Evolutionary conservation across 768 basidiomycete genomes (phyloP).

Genomic region (Suillus placidus): DNA sequence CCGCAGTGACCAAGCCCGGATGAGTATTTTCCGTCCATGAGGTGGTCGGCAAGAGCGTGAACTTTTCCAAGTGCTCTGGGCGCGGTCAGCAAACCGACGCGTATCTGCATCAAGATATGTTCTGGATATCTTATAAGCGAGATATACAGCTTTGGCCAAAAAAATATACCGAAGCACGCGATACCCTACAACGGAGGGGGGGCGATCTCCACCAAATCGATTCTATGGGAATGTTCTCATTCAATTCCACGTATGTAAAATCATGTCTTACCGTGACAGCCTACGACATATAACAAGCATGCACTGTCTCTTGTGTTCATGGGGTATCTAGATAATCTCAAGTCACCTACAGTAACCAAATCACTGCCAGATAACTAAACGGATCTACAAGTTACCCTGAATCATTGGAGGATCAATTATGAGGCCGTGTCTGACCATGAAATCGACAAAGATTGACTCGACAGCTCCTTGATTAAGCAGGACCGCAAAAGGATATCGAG

Average conservation of each 20-base stretch:
- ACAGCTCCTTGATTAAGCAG: constrained; percentile 45
- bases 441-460: constrained; percentile 44
- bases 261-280: constrained; percentile 34
- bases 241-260: background rate
- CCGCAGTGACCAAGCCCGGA: constrained; percentile 34
- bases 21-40: constrained; percentile 27
- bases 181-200: too few species aligned
- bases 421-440: constrained; percentile 34
- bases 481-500: constrained; percentile 74
- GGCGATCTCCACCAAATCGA: constrained; percentile 25
- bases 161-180: constrained; percentile 27
- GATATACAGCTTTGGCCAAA: constrained; percentile 36
- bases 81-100: constrained; percentile 22
- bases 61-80: constrained; percentile 16
- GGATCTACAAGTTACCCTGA: constrained; percentile 36
- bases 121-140: constrained; percentile 41
- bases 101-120: too few species aligned
- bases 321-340: constrained; percentile 26
- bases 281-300: constrained; percentile 37
- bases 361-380: constrained; percentile 32
- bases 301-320: constrained; percentile 39
- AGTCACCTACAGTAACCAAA: constrained; percentile 4
- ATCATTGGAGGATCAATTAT: constrained; percentile 43
- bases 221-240: constrained; percentile 16
- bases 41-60: constrained; percentile 27